Conservation (phyloP, 2,329 filamentous ascomycete genomes). For the Elsinoe batatas region DNA sequence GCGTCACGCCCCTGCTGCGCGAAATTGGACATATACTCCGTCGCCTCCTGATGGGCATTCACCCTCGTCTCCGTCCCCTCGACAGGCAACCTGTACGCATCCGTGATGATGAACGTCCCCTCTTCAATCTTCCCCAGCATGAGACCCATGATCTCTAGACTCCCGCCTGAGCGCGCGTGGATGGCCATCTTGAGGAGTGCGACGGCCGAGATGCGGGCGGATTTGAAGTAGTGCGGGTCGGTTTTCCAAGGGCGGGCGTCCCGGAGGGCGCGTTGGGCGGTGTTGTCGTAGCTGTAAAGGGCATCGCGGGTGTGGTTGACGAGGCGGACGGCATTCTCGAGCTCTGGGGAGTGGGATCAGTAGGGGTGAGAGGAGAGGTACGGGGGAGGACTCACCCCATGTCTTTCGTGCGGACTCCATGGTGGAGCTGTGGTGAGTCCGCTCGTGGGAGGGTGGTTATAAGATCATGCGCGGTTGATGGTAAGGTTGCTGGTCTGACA, state of each 20-base stretch:
- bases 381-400: constrained; percentile 13
- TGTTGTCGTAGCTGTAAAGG: constrained; percentile 72
- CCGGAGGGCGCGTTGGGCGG: constrained; percentile 56
- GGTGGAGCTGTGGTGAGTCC: constrained; percentile 17
- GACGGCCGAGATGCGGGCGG: constrained; percentile 84
- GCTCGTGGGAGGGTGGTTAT: not conserved
- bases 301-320: constrained; percentile 82
- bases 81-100: constrained; percentile 86
- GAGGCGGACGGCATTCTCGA: constrained; percentile 71
- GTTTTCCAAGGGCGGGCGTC: constrained; percentile 62
- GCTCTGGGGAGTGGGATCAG: constrained; percentile 47
- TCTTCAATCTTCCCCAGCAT: constrained; percentile 92
- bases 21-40: constrained; percentile 93
- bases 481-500: not conserved
- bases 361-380: not conserved
- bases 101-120: constrained; percentile 82
- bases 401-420: constrained; percentile 17
- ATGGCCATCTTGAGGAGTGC: constrained; percentile 98
- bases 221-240: constrained; percentile 81
- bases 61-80: constrained; percentile 98
- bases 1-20: constrained; percentile 63
- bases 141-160: constrained; percentile 90
- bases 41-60: constrained; percentile 89
- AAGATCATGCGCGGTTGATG: not conserved
- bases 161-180: constrained; percentile 91